Percentiles rank a stretch among this genome's conserved stretches.
Conservation (phyloP, 345 rosid species). For the Eucalyptus melliodora region DNA sequence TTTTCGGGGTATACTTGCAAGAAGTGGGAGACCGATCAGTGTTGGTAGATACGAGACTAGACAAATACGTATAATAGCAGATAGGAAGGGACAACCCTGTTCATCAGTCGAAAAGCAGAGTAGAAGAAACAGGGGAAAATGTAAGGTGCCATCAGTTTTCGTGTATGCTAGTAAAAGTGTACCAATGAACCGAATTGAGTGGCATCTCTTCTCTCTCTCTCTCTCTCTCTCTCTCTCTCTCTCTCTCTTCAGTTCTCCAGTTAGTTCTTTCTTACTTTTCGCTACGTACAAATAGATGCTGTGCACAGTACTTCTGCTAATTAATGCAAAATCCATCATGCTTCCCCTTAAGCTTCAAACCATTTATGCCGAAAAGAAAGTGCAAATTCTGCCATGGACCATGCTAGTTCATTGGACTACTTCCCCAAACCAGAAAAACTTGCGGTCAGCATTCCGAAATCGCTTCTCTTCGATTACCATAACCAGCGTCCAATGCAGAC, state of each 20-base stretch:
- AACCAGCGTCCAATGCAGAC: background rate
- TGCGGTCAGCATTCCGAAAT: background rate
- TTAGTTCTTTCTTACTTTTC: background rate
- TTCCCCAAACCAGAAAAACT: background rate
- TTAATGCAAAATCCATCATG: background rate
- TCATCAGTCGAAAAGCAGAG: background rate
- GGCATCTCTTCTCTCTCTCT: too few species aligned
- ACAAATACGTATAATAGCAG: background rate
- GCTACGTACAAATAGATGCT: background rate
- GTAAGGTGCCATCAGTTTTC: background rate
- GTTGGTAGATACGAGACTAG: conserved; percentile 30
- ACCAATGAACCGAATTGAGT: too few species aligned
- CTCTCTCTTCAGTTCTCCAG: background rate
- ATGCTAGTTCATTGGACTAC: background rate
- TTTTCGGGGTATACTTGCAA: conserved; percentile 7
- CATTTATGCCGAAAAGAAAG: background rate
- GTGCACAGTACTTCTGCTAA: background rate
- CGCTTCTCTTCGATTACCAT: background rate
- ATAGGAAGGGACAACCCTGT: background rate
- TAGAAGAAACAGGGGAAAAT: background rate
- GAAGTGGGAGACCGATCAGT: conserved; percentile 70
- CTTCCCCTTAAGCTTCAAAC: background rate
- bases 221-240: too few species aligned
- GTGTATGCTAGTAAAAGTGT: background rate
- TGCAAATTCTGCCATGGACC: background rate